Evolutionary conservation across 352 stramenopile genomes (phyloP), one percentile per base, ranked within the genome.

Genomic region (Pythium dissimile): DNA sequence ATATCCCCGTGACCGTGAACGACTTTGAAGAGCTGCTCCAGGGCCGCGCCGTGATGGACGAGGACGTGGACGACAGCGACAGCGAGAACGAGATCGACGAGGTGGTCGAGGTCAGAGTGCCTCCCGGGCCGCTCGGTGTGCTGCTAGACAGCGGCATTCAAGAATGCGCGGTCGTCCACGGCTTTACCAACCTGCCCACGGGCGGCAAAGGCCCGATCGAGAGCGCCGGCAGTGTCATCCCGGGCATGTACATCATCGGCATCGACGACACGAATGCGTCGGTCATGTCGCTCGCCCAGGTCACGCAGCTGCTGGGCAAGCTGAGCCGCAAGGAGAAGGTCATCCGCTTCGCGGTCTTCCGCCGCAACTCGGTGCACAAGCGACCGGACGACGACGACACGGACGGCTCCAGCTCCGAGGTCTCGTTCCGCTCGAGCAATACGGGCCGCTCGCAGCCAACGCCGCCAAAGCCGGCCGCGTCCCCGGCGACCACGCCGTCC

Each of bases 211-310:
- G 83, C 0, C 76, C 80, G 0, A 89, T 93, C 47, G 76, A 93
- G 46, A 49, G 46, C 3, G 69, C 82, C 42, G 83, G 83, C 21
- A 65, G 80, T 38, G 83, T 93, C 39, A 69, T 84, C 8, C 73
- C 78, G 12, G 83, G 83, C 56, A 91, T 91, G 80, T 90, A 89
- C 66, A 90, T 93, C 54, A 88, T 93, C 64, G 84, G 80, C 62
- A 93, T 93, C 66, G 89, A 93, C 67, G 83, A 91, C 50, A 86
- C 77, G 21, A 90, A 92, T 51, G 83, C 78, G 57, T 90, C 80
- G 35, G 64, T 90, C 51, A 92, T 92, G 83, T 90, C 83, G 34
- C 69, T 92, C 37, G 30, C 31, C 15, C 47, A 69, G 26, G 80
- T 90, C 39, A 88, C 80, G 11, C 72, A 89, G 54, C 50, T 89